Base-by-base conservation (phyloP, 176 grass and related monocot species). In the Elaeis guineensis region DNA sequence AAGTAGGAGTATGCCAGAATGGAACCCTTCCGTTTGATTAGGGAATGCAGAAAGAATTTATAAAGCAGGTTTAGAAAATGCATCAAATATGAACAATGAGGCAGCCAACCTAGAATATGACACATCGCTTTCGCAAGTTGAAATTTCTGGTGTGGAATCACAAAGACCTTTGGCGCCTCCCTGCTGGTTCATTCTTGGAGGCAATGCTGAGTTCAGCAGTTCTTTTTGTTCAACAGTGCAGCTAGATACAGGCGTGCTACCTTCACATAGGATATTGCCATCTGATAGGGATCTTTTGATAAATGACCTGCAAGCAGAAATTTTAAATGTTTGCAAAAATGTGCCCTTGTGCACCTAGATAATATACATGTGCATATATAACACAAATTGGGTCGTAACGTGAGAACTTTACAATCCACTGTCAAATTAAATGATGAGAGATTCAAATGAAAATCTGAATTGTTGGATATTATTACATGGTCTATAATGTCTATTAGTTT, bases 101-200 rank as follows among this genome's bases (percentile, higher is more conserved):
- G 63, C 17, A 67, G 64, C 70, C 17, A 17, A 99, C 94, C 76
- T 99, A 39, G 79, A 61, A 76, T 76, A 80, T 68, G 78, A 88
- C 5, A 79, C 32, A 14, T 49, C 63, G 69, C 69, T 72, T 70
- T 83, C 84, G 19, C 69, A 84, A 15, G 81, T 32, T 57, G 70
- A 78, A 75, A 92, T 93, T 25, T 99, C 94, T 65, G 88, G 88
- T n/a, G 88, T 79, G 20, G 85, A 99, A 83, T 89, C 94, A 60
- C 76, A 75, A 65, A 78, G 66, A 39, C 78, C 84, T 54, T 65
- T 72, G 61, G 85, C 74, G 58, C 83, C 73, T 69, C 72, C 69
- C 56, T 74, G 55, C 44, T 74, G 81, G 75, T 82, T 69, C 52
- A 79, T 28, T 71, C 51, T 75, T 4, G 79, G 64, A 48, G 83